Conservation (phyloP, 768 basidiomycete species). For the Sarcomyxa edulis region DNA sequence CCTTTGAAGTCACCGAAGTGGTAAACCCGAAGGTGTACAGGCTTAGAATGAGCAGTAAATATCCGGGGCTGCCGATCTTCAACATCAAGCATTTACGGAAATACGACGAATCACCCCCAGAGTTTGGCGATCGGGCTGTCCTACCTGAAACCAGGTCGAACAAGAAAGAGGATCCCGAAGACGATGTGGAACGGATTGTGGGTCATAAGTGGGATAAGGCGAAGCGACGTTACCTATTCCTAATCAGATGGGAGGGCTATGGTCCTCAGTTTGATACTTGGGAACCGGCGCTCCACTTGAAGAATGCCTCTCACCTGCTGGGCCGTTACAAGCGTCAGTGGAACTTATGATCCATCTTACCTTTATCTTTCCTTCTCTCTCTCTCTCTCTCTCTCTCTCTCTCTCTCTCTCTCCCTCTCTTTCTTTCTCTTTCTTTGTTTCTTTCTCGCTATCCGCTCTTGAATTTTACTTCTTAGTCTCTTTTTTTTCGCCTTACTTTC, state of each 20-base stretch:
- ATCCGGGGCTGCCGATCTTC: slow-evolving; percentile 14
- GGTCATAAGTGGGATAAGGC: slow-evolving; percentile 5
- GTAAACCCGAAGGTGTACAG: slow-evolving; percentile 18
- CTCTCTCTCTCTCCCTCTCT: no score
- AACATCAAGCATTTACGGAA: slow-evolving; percentile 13
- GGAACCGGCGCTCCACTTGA: background rate
- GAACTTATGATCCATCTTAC: no score
- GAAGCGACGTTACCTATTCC: slow-evolving; percentile 1
- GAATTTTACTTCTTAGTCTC: no score
- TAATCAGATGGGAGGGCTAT: slow-evolving; percentile 5
- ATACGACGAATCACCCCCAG: slow-evolving; percentile 11
- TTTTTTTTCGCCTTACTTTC: no score
- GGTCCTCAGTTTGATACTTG: no score
- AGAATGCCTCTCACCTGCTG: slow-evolving; percentile 1
- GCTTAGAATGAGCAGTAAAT: slow-evolving; percentile 15
- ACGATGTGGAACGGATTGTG: slow-evolving; percentile 14
- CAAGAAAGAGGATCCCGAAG: slow-evolving; percentile 8
- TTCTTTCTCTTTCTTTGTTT: no score
- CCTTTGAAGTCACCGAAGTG: slow-evolving; percentile 20
- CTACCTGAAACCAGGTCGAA: slow-evolving; percentile 12
- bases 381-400: no score
- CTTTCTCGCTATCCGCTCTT: no score
- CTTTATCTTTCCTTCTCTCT: no score
- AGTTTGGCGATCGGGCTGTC: slow-evolving; percentile 9
- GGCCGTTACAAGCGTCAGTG: no score